phyloP scores from a whole-genome alignment of 371 early-diverging fungal species.

The Mortierella sp. region DNA sequence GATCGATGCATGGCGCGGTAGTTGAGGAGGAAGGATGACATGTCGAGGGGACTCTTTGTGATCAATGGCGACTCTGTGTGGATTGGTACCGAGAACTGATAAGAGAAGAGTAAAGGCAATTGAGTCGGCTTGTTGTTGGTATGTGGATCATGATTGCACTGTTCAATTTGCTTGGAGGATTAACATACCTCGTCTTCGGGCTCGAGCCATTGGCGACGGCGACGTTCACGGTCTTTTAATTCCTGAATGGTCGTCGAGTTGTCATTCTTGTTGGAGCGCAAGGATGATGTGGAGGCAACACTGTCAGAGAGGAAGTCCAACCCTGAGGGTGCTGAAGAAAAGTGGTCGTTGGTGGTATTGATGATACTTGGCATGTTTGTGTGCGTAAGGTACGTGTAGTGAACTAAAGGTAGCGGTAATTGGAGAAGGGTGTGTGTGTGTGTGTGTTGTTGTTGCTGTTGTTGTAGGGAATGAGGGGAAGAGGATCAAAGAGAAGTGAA shows the following conservation, averaged over 20 bases:
- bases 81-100: constrained; percentile 53
- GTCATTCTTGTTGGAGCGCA: neutral
- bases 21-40: constrained; percentile 51
- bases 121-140: neutral
- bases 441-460: no score
- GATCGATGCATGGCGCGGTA: constrained; percentile 50
- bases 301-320: constrained; percentile 14
- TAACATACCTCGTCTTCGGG: constrained; percentile 29
- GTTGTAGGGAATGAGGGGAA: neutral
- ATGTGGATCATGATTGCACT: neutral
- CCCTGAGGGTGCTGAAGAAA: constrained; percentile 11
- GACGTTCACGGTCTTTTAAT: constrained; percentile 3
- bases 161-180: neutral
- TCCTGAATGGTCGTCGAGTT: neutral
- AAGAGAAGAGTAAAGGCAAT: neutral
- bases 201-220: constrained; percentile 23
- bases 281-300: neutral
- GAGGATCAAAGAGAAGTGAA: neutral
- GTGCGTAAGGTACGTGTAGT: neutral
- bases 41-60: constrained; percentile 36
- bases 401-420: neutral
- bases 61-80: constrained; percentile 50
- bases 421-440: neutral
- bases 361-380: constrained; percentile 24
- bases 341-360: neutral